A percentile compares a stretch with the other conserved stretches of the same genome.
Evolutionary conservation across 768 basidiomycete species (phyloP).

Genomic region (Amanita rubescens): DNA sequence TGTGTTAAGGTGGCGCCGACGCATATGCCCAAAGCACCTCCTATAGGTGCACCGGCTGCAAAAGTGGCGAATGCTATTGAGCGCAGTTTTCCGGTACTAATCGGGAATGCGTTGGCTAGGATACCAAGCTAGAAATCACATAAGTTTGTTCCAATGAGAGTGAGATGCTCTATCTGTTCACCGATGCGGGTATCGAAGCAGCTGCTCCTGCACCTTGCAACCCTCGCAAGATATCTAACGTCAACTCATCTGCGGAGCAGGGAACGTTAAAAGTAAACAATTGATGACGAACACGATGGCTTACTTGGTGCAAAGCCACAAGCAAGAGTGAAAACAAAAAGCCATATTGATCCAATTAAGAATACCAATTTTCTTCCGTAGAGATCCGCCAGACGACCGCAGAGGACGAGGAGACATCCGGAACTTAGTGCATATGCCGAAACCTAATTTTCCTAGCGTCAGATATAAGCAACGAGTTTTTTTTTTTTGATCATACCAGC

Average conservation of each 20-base stretch:
- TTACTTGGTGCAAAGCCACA: slow-evolving; percentile 57
- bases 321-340: slow-evolving; percentile 51
- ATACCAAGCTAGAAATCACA: slow-evolving; percentile 55
- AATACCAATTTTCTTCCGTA: slow-evolving; percentile 71
- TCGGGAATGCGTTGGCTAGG: slow-evolving; percentile 69
- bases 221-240: slow-evolving; percentile 65
- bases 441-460: background rate
- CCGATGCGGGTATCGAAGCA: slow-evolving; percentile 66
- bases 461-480: slow-evolving; percentile 12
- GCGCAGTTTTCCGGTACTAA: slow-evolving; percentile 43
- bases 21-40: slow-evolving; percentile 61
- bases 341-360: slow-evolving; percentile 46
- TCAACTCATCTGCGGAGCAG: slow-evolving; percentile 38
- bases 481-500: slow-evolving; percentile 31
- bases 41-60: slow-evolving; percentile 78
- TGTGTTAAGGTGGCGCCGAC: slow-evolving; percentile 69
- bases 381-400: slow-evolving; percentile 74
- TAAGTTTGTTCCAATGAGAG: background rate
- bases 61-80: slow-evolving; percentile 80
- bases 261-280: background rate
- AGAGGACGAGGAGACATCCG: slow-evolving; percentile 70
- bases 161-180: slow-evolving; percentile 19
- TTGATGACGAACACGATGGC: background rate
- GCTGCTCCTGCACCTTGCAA: slow-evolving; percentile 78
- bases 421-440: slow-evolving; percentile 65